Conservation (phyloP, 352 stramenopile species). For the Phytophthora boehmeriae region DNA sequence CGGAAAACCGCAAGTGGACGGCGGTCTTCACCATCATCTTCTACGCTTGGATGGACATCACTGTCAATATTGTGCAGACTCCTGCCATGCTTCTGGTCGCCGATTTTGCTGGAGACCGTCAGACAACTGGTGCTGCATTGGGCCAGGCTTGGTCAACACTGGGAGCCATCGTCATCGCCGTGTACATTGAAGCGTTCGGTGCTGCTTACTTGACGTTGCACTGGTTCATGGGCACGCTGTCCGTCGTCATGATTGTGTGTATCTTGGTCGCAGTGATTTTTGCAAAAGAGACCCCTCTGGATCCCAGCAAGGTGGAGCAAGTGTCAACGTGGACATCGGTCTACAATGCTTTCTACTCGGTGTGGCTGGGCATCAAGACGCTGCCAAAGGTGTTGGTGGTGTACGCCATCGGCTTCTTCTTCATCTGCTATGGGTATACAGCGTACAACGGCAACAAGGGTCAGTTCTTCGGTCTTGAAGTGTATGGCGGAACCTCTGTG, state of each 20-base stretch:
- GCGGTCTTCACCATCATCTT: constrained; percentile 26
- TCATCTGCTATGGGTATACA: constrained; percentile 39
- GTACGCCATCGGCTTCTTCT: constrained; percentile 40
- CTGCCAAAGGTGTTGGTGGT: constrained; percentile 30
- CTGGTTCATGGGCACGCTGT: constrained; percentile 31
- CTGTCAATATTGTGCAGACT: constrained; percentile 25
- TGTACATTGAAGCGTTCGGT: constrained; percentile 50
- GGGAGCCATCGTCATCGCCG: constrained; percentile 27
- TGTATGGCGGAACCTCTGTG: constrained; percentile 31
- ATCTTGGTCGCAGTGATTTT: constrained; percentile 24
- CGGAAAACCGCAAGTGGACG: constrained; percentile 35
- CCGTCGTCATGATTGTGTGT: constrained; percentile 40
- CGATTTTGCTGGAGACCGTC: constrained; percentile 53
- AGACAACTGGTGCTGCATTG: constrained; percentile 44
- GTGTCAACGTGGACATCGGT: constrained; percentile 19
- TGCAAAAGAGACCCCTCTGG: constrained; percentile 38
- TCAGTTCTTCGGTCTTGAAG: constrained; percentile 50
- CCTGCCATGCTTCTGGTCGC: constrained; percentile 34
- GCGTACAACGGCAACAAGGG: constrained; percentile 55
- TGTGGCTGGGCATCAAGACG: constrained; percentile 36
- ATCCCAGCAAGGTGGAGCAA: constrained; percentile 20
- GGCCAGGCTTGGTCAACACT: constrained; percentile 42
- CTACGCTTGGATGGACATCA: constrained; percentile 32
- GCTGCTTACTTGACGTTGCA: constrained; percentile 38
- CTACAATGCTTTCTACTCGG: constrained; percentile 31